Evolutionary conservation across 1,139 yeast genomes (phyloP), one percentile per base, ranked within the genome.

Genomic region (Candida gigantensis): DNA sequence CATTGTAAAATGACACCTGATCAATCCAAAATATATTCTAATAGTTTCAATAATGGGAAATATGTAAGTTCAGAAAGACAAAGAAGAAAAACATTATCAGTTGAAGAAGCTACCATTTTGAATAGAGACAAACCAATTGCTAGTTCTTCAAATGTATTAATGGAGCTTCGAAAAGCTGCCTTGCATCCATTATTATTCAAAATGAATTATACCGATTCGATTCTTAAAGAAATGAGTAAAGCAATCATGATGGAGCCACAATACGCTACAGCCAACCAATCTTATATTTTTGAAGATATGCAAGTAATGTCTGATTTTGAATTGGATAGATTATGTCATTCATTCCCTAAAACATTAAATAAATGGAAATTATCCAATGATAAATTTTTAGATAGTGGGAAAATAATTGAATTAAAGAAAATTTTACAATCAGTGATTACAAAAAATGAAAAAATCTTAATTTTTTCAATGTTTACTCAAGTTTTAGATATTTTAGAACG

Each of bases 251-350:
- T 71, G 39, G 97, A 90, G 51, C 88, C 89, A 1, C 81, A 78
- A 41, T 92, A 92, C 60, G 65, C 62, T 2, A 79, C 73, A 41
- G 97, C 97, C 14, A 89, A 87, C 56, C 66, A 72, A 45, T 67
- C 74, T 28, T 90, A 73, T 53, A 89, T 92, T 40, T 78, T 58
- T 51, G 98, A 92, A 61, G 99, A 92, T 58, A 90, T 92, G 97
- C 80, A 81, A 55, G 89, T 85, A n/a, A 88, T 94, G 97, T 76
- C 87, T 9, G 99, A 92, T 64, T 85, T 77, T 57, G 98, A 94
- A 60, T 72, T 92, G 39, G 81, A 89, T 53, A 68, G 70, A 20
- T 65, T 92, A 39, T 89, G 97, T 57, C 69, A 69, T 33, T 77
- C 77, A 46, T 92, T 85, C 60, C 86, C 92, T 2, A 68, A 67